phyloP scores from a whole-genome alignment of 192 early-diverging fungal species.

The Podila horticola region DNA sequence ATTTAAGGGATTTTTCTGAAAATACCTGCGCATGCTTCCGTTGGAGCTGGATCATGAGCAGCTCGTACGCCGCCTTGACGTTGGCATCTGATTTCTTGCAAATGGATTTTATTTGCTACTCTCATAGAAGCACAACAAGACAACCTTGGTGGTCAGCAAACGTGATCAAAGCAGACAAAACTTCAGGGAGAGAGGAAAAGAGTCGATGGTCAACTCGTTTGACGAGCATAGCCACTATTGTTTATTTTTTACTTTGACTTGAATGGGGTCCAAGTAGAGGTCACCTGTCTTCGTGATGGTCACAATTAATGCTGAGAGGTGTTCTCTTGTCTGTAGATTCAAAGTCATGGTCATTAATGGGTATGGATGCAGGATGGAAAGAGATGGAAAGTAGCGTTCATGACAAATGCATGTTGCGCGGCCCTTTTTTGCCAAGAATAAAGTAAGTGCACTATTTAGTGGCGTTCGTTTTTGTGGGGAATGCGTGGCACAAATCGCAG shows the following conservation, averaged over 20 bases:
- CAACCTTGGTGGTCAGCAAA: too few species aligned
- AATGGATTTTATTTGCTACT: slow-evolving; percentile 55
- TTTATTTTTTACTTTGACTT: slow-evolving; percentile 31
- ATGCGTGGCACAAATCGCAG: not conserved
- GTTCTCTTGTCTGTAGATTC: slow-evolving; percentile 27
- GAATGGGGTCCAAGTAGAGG: slow-evolving; percentile 39
- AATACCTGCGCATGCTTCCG: slow-evolving; percentile 65
- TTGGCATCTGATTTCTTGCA: slow-evolving; percentile 58
- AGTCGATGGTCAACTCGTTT: not conserved
- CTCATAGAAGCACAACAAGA: not conserved
- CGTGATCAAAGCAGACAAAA: not conserved
- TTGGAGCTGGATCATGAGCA: slow-evolving; percentile 55
- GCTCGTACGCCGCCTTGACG: slow-evolving; percentile 48
- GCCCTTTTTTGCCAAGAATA: too few species aligned
- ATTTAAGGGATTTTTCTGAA: not conserved
- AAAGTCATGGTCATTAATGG: slow-evolving; percentile 17
- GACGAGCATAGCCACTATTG: not conserved
- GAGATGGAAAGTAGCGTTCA: slow-evolving; percentile 3
- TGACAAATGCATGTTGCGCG: too few species aligned
- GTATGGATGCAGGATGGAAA: slow-evolving; percentile 5
- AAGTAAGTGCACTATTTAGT: too few species aligned
- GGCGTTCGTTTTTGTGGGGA: not conserved
- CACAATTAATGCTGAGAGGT: slow-evolving; percentile 26
- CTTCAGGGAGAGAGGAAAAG: not conserved
- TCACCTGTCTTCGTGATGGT: slow-evolving; percentile 42